Percentiles rank a stretch among this genome's conserved stretches.
phyloP scores from a whole-genome alignment of 2,329 filamentous ascomycete genomes.

The Rhinocladiella similis region DNA sequence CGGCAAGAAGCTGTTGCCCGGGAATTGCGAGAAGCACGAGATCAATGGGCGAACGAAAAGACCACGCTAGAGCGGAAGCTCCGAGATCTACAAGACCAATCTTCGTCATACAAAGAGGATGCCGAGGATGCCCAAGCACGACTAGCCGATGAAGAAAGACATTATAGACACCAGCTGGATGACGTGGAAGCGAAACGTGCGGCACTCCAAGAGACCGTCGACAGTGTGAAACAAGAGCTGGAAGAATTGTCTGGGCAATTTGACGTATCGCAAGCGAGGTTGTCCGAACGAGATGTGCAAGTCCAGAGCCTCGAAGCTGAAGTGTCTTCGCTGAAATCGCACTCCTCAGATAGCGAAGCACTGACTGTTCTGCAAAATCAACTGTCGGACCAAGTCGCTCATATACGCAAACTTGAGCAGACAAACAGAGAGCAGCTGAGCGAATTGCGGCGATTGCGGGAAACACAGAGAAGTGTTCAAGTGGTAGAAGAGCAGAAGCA shows the following conservation, averaged over 20 bases:
- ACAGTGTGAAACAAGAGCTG: conserved; percentile 52
- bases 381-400: conserved; percentile 85
- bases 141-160: conserved; percentile 67
- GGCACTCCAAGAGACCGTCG: conserved; percentile 56
- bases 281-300: conserved; percentile 69
- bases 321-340: conserved; percentile 78
- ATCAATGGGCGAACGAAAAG: conserved; percentile 57
- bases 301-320: conserved; percentile 78
- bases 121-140: conserved; percentile 78
- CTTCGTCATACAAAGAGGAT: conserved; percentile 74
- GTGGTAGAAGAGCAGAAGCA: conserved; percentile 95
- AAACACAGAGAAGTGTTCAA: conserved; percentile 82
- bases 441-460: conserved; percentile 80
- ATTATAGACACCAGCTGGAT: conserved; percentile 58
- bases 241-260: conserved; percentile 59
- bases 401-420: conserved; percentile 81
- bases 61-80: conserved; percentile 56
- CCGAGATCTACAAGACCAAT: conserved; percentile 64
- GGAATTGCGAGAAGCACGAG: conserved; percentile 57
- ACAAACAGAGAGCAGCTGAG: conserved; percentile 75
- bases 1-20: conserved; percentile 56
- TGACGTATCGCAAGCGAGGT: conserved; percentile 63
- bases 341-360: conserved; percentile 83
- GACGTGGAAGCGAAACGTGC: conserved; percentile 63
- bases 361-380: conserved; percentile 83